Evolutionary conservation across 441 rosid genomes (phyloP).

Genomic region (Croton laevigatus): DNA sequence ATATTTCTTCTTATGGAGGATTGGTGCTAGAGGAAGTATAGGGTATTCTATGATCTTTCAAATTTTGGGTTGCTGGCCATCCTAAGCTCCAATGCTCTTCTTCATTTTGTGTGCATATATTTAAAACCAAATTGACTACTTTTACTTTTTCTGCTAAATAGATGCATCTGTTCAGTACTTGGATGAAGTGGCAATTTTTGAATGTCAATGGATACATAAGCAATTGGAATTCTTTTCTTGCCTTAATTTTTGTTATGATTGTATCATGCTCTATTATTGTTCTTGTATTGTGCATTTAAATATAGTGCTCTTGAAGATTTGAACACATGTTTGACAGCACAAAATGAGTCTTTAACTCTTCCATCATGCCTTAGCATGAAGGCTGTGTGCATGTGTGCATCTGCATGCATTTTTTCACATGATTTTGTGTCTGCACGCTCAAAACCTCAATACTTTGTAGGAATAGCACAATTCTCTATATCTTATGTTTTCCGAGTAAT

Average conservation of each 20-base stretch:
- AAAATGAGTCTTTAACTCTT: neutral
- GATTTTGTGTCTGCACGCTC: neutral
- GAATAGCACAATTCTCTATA: neutral
- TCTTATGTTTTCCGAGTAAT: neutral
- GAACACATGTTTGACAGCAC: no score
- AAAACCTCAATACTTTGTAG: neutral
- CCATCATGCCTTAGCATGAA: neutral
- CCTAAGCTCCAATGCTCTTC: neutral
- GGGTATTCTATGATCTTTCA: neutral
- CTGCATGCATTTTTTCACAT: neutral
- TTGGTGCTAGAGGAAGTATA: neutral
- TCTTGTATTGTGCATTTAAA: no score
- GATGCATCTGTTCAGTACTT: neutral
- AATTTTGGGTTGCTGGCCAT: neutral
- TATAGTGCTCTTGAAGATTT: no score
- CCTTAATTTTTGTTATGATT: no score
- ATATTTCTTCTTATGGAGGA: neutral
- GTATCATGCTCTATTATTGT: neutral
- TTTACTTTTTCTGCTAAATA: neutral
- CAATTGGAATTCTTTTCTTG: neutral
- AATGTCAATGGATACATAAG: no score
- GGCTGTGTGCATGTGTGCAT: neutral
- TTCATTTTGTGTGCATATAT: neutral
- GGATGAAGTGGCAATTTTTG: no score
- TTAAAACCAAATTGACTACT: neutral